Evolutionary conservation across 306 rosid species (phyloP).

Genomic region (Casuarina glauca): DNA sequence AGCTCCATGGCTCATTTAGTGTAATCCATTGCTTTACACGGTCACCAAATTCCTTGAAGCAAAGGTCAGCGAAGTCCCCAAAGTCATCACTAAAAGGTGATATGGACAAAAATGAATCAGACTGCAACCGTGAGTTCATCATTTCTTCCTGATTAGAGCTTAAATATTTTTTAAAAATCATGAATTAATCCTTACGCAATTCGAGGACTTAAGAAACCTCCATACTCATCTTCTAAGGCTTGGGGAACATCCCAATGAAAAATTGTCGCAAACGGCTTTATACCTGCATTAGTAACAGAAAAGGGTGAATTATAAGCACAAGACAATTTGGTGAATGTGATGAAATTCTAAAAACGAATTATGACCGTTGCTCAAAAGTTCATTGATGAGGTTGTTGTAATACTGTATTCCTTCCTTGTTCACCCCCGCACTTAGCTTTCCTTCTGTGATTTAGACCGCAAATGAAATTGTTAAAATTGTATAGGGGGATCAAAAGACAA

Average conservation of each 20-base stretch:
- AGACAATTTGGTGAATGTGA: background rate
- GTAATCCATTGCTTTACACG: conserved; percentile 74
- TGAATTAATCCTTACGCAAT: conserved; percentile 43
- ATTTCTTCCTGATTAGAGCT: background rate
- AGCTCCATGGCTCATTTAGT: conserved; percentile 57
- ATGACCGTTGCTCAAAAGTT: conserved; percentile 34
- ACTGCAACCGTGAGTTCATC: background rate
- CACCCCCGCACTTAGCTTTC: conserved; percentile 44
- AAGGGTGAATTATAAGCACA: background rate
- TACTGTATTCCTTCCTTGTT: conserved; percentile 46
- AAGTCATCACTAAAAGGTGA: conserved; percentile 38
- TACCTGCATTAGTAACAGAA: conserved; percentile 16
- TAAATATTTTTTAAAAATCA: background rate
- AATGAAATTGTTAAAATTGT: background rate
- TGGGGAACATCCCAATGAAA: conserved; percentile 53
- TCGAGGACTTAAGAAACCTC: conserved; percentile 47
- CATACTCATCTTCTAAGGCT: conserved; percentile 48
- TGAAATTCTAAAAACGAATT: background rate
- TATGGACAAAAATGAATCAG: background rate
- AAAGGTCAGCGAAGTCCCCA: conserved; percentile 55
- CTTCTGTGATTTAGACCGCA: conserved; percentile 24
- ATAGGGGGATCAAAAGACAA: background rate
- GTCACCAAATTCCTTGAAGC: conserved; percentile 66
- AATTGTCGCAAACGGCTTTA: conserved; percentile 39
- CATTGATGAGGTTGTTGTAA: conserved; percentile 40